phyloP scores from a whole-genome alignment of 2,329 filamentous ascomycete species.

The Microsporum audouinii region DNA sequence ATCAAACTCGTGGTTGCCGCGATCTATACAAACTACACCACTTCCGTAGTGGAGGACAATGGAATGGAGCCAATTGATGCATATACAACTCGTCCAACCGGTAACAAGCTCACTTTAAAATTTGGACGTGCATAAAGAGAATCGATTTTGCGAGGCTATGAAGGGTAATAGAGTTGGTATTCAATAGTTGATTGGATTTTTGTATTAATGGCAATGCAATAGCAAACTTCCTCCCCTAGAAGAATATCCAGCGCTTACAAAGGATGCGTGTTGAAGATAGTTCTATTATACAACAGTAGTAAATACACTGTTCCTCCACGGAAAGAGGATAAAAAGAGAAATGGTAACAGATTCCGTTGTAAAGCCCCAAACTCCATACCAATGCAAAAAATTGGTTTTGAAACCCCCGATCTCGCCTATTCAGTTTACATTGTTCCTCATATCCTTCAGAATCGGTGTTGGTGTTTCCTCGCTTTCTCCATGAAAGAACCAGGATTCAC shows the following conservation, averaged over 20 bases:
- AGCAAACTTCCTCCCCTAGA: background rate
- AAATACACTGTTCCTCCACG: background rate
- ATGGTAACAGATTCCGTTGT: background rate
- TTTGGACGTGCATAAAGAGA: slow-evolving; percentile 33
- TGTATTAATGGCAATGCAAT: too few species aligned
- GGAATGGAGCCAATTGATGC: slow-evolving; percentile 55
- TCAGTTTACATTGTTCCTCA: background rate
- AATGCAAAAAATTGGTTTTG: background rate
- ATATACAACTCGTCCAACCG: slow-evolving; percentile 49
- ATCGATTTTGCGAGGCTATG: background rate
- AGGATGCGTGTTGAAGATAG: background rate
- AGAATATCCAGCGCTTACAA: background rate
- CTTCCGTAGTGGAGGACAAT: slow-evolving; percentile 49
- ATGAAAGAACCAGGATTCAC: background rate
- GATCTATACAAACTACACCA: slow-evolving; percentile 58
- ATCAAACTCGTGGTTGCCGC: slow-evolving; percentile 61
- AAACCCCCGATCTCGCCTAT: background rate
- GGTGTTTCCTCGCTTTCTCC: background rate
- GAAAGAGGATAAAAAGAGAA: background rate
- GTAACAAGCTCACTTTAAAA: slow-evolving; percentile 48
- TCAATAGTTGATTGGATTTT: background rate
- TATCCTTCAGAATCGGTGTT: background rate
- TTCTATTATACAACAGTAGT: slow-evolving; percentile 1
- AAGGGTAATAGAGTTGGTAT: background rate
- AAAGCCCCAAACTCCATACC: slow-evolving; percentile 5